Percentiles rank a stretch among this genome's conserved stretches.
These are phyloP conservation scores for Rosellinia necatrix DNA, from an alignment of 2,329 filamentous ascomycete genomes.

Conservation along the genomic window DNA sequence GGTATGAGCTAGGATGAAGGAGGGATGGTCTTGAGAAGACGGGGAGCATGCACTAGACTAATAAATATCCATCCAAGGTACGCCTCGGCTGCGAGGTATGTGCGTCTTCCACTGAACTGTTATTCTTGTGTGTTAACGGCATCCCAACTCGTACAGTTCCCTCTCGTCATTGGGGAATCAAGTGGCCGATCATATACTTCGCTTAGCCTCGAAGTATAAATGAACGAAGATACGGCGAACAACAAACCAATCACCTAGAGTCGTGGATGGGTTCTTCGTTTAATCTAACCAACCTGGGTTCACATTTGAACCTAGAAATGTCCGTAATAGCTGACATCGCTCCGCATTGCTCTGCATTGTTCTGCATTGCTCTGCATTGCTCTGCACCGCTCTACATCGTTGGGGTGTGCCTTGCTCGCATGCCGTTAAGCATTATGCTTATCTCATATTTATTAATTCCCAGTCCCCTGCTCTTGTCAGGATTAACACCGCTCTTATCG, in stretches of 20 bases:
- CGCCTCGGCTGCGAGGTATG: too few relatives aligned
- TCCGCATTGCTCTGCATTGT: neutral
- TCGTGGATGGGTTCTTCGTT: neutral
- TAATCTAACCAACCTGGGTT: neutral
- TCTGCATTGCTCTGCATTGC: too few relatives aligned
- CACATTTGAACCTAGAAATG: neutral
- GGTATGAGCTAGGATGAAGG: neutral
- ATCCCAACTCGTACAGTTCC: neutral
- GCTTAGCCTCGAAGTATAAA: neutral
- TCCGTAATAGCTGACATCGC: constrained; percentile 11
- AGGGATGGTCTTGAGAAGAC: neutral
- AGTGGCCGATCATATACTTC: neutral
- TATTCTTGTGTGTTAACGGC: neutral
- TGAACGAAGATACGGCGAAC: neutral
- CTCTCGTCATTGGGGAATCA: neutral
- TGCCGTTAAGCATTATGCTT: constrained; percentile 17
- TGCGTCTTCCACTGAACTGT: neutral
- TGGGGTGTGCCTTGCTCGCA: too few relatives aligned
- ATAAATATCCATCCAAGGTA: too few relatives aligned
- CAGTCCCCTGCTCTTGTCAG: neutral
- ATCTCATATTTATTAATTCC: constrained; percentile 18
- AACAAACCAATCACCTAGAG: neutral
- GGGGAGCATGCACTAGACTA: neutral
- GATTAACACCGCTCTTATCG: constrained; percentile 8
- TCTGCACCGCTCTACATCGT: too few relatives aligned